Percentiles rank a stretch among this genome's conserved stretches.
These are phyloP conservation scores for Penicillium sp. DNA, from an alignment of 2,329 filamentous ascomycete species.

Conservation along the genomic window DNA sequence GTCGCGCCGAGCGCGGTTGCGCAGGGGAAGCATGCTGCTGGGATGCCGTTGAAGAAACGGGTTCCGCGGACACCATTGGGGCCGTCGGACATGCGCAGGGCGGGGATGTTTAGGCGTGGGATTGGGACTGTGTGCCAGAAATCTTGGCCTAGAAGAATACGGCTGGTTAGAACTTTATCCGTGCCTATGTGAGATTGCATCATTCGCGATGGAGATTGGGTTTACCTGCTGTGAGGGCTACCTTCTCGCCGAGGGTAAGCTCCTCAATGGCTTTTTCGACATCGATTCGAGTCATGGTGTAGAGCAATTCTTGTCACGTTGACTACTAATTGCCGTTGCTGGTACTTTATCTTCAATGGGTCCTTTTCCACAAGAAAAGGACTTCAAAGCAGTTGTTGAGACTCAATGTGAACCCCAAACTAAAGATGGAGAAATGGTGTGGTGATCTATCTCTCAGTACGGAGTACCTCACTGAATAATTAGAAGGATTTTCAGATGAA, in stretches of 20 bases:
- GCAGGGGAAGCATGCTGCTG: constrained; percentile 77
- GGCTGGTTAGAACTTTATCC: background rate
- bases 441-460: background rate
- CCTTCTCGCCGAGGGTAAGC: constrained; percentile 60
- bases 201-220: constrained; percentile 9
- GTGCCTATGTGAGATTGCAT: background rate
- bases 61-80: constrained; percentile 69
- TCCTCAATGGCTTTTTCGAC: constrained; percentile 52
- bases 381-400: background rate
- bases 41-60: constrained; percentile 64
- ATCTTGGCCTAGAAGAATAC: constrained; percentile 44
- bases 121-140: constrained; percentile 70
- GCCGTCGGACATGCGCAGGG: constrained; percentile 67
- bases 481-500: background rate
- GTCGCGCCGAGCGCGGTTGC: constrained; percentile 76
- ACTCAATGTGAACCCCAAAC: background rate
- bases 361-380: background rate
- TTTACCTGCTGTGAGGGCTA: constrained; percentile 41
- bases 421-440: background rate
- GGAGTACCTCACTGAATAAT: background rate
- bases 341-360: background rate
- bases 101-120: constrained; percentile 61
- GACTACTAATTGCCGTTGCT: background rate
- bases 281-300: constrained; percentile 36
- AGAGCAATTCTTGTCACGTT: background rate